A percentile compares a stretch with the other conserved stretches of the same genome.
Conservation (phyloP, 768 basidiomycete genomes). For the Podaxis sp. region DNA sequence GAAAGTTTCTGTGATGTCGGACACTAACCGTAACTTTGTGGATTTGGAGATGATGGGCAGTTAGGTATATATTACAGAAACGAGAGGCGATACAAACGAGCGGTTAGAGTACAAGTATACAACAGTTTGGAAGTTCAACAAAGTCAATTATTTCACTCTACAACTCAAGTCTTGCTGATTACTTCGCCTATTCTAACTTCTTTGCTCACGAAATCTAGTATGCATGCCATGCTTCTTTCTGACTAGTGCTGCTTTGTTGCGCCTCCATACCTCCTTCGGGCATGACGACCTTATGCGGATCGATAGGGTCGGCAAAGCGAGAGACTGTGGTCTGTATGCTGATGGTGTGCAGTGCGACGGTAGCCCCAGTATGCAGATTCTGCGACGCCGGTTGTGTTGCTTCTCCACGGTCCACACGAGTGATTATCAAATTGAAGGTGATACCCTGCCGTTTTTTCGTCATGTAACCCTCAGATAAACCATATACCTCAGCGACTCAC, state of each 20-base stretch:
- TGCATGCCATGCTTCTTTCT: conserved; percentile 1
- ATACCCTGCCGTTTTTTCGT: conserved; percentile 21
- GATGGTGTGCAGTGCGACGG: conserved; percentile 5
- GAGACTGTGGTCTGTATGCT: conserved; percentile 11
- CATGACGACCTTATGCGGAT: background rate
- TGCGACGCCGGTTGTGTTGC: conserved; percentile 14
- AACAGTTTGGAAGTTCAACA: background rate
- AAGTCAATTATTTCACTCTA: background rate
- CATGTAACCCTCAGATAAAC: background rate
- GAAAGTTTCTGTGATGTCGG: background rate
- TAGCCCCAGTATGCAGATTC: conserved; percentile 7
- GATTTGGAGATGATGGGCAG: background rate
- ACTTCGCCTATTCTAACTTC: background rate
- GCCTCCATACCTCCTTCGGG: background rate
- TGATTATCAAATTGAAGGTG: conserved; percentile 28
- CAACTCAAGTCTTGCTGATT: background rate
- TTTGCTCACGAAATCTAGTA: background rate
- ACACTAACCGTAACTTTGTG: background rate
- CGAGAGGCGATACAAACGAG: background rate
- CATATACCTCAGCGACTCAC: conserved; percentile 21
- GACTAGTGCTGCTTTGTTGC: background rate
- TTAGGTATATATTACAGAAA: background rate
- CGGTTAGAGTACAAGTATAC: background rate
- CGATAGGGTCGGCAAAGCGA: conserved; percentile 2
- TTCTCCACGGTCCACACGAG: conserved; percentile 21